Percentiles rank a stretch among this genome's conserved stretches.
These are phyloP conservation scores for Pichia rugopelliculosa DNA, from an alignment of 805 yeast species.

Conservation along the genomic window DNA sequence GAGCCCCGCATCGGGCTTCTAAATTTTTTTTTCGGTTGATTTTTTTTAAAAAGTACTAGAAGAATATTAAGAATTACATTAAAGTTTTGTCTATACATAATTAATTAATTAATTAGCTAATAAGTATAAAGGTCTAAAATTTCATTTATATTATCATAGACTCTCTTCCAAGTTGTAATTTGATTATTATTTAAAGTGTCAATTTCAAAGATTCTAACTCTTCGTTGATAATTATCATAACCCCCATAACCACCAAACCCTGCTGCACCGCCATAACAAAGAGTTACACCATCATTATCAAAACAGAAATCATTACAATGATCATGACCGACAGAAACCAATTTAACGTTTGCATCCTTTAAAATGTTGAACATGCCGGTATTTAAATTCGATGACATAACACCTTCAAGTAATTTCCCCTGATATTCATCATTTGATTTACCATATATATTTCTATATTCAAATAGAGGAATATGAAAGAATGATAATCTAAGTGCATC, in stretches of 20 bases:
- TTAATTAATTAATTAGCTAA: not conserved
- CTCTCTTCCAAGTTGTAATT: slow-evolving; percentile 66
- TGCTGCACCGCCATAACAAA: slow-evolving; percentile 89
- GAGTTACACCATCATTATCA: slow-evolving; percentile 49
- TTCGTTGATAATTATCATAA: slow-evolving; percentile 77
- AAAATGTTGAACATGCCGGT: slow-evolving; percentile 57
- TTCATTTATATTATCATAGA: slow-evolving; percentile 45
- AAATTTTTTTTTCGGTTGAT: not conserved
- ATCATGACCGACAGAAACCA: slow-evolving; percentile 85
- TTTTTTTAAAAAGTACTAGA: no score
- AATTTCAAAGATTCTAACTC: slow-evolving; percentile 66
- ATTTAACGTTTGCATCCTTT: slow-evolving; percentile 60
- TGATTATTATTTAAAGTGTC: slow-evolving; percentile 37
- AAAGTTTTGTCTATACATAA: not conserved
- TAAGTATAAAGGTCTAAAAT: slow-evolving; percentile 2
- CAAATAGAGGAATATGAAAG: slow-evolving; percentile 91
- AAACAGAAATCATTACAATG: slow-evolving; percentile 92
- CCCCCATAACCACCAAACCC: slow-evolving; percentile 98
- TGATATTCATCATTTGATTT: slow-evolving; percentile 26
- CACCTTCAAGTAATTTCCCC: slow-evolving; percentile 64
- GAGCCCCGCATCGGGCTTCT: slow-evolving; percentile 11
- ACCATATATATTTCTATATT: slow-evolving; percentile 34
- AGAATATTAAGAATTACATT: no score
- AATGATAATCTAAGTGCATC: slow-evolving; percentile 66
- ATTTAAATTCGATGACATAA: slow-evolving; percentile 71